These are phyloP conservation scores for Yamadazyma conglobata DNA, from an alignment of 1,139 yeast species.

Conservation along the genomic window DNA sequence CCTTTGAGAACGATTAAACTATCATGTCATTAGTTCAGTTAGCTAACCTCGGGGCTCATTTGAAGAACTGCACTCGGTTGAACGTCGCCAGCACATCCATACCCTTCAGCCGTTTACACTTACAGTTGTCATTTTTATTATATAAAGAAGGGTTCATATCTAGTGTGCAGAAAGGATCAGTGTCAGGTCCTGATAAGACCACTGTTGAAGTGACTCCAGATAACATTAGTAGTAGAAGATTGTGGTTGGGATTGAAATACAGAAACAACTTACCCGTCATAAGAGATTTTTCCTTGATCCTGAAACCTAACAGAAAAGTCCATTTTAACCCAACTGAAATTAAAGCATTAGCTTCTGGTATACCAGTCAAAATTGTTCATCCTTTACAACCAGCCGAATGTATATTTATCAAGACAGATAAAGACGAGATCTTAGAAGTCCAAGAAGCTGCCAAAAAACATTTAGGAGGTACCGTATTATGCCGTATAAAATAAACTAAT, in stretches of 20 bases:
- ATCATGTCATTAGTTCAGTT: conserved; percentile 80
- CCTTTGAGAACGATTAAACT: no score
- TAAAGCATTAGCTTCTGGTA: conserved; percentile 71
- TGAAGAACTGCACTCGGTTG: conserved; percentile 83
- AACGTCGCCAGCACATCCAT: conserved; percentile 72
- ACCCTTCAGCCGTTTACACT: conserved; percentile 80
- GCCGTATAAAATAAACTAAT: conserved; percentile 73
- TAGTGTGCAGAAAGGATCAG: conserved; percentile 83
- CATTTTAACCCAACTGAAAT: conserved; percentile 62
- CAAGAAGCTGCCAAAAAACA: conserved; percentile 82
- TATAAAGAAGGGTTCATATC: conserved; percentile 90
- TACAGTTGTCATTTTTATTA: conserved; percentile 78
- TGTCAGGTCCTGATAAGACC: conserved; percentile 75
- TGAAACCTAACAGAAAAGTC: conserved; percentile 82
- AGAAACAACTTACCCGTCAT: conserved; percentile 78
- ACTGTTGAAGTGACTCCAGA: conserved; percentile 85
- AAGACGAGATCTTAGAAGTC: conserved; percentile 59
- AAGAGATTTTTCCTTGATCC: conserved; percentile 65
- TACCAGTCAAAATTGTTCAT: conserved; percentile 66
- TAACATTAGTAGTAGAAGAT: conserved; percentile 78
- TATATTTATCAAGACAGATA: conserved; percentile 58
- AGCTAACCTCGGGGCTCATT: conserved; percentile 82
- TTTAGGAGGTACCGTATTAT: conserved; percentile 72
- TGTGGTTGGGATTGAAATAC: conserved; percentile 91
- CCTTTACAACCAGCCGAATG: conserved; percentile 92